Conservation (phyloP, 2,329 filamentous ascomycete genomes). For the Aureobasidium sp. region DNA sequence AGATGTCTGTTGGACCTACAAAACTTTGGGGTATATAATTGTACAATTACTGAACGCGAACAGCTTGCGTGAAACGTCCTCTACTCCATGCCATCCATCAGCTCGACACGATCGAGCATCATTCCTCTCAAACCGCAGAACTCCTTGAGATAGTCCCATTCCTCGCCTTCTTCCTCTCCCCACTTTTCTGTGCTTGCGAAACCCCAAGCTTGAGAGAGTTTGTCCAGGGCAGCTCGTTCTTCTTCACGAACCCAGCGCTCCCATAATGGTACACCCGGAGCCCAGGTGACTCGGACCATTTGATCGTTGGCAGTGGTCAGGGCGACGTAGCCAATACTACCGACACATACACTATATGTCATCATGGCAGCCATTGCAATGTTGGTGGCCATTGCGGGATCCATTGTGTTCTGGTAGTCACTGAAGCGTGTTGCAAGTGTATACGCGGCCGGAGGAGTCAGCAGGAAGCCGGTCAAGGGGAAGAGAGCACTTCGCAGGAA, state of each 20-base stretch:
- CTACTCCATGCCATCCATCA: conserved; percentile 88
- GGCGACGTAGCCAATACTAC: conserved; percentile 74
- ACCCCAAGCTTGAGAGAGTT: conserved; percentile 81
- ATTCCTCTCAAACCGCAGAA: conserved; percentile 78
- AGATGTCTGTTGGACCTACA: conserved; percentile 19
- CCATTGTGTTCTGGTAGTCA: conserved; percentile 66
- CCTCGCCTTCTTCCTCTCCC: conserved; percentile 83
- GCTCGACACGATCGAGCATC: conserved; percentile 79
- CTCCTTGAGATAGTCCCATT: conserved; percentile 81
- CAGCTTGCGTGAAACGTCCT: background rate
- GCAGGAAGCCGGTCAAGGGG: conserved; percentile 49
- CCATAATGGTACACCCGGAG: conserved; percentile 69
- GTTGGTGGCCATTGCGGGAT: conserved; percentile 63
- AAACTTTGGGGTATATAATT: background rate
- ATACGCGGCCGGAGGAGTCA: conserved; percentile 62
- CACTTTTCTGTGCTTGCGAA: conserved; percentile 73
- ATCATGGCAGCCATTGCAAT: conserved; percentile 74
- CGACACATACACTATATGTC: conserved; percentile 75
- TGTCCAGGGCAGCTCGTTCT: conserved; percentile 79
- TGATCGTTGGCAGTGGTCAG: conserved; percentile 86
- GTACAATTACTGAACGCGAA: background rate
- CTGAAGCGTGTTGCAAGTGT: conserved; percentile 61
- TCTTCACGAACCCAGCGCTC: conserved; percentile 84
- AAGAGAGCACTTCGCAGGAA: conserved; percentile 56
- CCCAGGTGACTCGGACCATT: conserved; percentile 90